Percentiles rank a stretch among this genome's conserved stretches.
Evolutionary conservation across 805 yeast species (phyloP).

Genomic region (Candida fluviatilis): DNA sequence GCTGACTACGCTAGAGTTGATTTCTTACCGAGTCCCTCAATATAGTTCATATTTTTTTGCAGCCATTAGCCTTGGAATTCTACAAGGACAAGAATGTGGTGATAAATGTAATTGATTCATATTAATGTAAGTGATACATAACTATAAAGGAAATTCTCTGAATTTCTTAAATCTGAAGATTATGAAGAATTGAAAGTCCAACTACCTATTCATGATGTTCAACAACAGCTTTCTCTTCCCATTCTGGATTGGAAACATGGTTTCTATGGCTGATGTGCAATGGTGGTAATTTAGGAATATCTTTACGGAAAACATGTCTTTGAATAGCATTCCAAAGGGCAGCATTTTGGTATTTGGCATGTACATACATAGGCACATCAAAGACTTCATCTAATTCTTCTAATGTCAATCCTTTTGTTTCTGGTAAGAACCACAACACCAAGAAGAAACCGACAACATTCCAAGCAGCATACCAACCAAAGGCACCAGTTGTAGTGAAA

Average conservation of each 20-base stretch:
- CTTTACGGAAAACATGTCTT: constrained; percentile 41
- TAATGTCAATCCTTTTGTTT: constrained; percentile 61
- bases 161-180: background rate
- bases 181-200: background rate
- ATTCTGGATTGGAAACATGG: constrained; percentile 57
- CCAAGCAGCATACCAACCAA: constrained; percentile 88
- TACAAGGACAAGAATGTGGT: background rate
- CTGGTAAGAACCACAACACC: constrained; percentile 69
- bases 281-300: constrained; percentile 49
- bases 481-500: constrained; percentile 79
- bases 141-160: background rate
- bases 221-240: constrained; percentile 58
- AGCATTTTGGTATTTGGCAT: constrained; percentile 42
- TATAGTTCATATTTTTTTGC: background rate
- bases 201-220: constrained; percentile 44
- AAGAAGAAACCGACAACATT: constrained; percentile 65
- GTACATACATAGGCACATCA: constrained; percentile 51
- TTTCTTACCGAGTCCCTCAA: background rate
- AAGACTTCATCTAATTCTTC: constrained; percentile 78
- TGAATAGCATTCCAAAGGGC: constrained; percentile 40
- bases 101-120: no score
- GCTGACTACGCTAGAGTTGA: background rate
- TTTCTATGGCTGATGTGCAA: constrained; percentile 53
- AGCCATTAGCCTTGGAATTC: background rate
- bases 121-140: no score